Conservation (phyloP, 768 basidiomycete species). For the Tephrocybe sp. region DNA sequence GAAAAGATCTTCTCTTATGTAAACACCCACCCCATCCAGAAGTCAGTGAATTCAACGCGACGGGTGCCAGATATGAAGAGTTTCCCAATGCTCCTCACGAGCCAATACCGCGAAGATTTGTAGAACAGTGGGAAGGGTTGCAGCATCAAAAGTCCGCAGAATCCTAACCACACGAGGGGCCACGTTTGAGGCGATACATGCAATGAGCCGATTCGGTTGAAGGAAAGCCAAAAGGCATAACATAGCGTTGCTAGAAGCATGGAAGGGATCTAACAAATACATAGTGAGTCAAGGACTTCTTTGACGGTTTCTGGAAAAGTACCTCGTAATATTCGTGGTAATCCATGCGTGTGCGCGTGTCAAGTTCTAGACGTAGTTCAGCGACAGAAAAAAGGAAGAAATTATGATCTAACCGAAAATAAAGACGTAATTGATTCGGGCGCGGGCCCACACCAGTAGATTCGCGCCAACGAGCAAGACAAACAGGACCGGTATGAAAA, state of each 20-base stretch:
- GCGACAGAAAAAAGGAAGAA: conserved; percentile 12
- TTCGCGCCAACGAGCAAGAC: conserved; percentile 82
- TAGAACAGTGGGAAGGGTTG: conserved; percentile 75
- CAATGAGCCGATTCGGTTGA: conserved; percentile 56
- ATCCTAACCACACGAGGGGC: conserved; percentile 80
- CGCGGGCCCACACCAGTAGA: conserved; percentile 69
- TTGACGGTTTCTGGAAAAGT: not conserved
- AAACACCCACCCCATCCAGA: conserved; percentile 78
- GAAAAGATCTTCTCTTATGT: too few species aligned
- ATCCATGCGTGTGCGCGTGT: conserved; percentile 71
- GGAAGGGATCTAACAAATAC: conserved; percentile 64
- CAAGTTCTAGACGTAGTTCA: conserved; percentile 50
- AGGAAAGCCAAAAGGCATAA: conserved; percentile 86
- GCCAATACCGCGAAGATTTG: conserved; percentile 77
- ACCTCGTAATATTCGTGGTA: conserved; percentile 71
- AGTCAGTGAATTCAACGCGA: conserved; percentile 84
- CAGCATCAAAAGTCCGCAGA: conserved; percentile 57
- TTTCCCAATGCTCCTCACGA: conserved; percentile 60
- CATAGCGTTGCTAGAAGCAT: conserved; percentile 72
- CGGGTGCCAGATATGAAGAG: conserved; percentile 69
- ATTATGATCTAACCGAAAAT: conserved; percentile 66
- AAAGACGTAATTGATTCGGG: conserved; percentile 91
- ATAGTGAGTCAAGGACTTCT: not conserved
- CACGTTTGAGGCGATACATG: conserved; percentile 68
- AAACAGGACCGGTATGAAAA: conserved; percentile 76